Evolutionary conservation across 768 basidiomycete genomes (phyloP).

Genomic region (Russula ochroleuca): DNA sequence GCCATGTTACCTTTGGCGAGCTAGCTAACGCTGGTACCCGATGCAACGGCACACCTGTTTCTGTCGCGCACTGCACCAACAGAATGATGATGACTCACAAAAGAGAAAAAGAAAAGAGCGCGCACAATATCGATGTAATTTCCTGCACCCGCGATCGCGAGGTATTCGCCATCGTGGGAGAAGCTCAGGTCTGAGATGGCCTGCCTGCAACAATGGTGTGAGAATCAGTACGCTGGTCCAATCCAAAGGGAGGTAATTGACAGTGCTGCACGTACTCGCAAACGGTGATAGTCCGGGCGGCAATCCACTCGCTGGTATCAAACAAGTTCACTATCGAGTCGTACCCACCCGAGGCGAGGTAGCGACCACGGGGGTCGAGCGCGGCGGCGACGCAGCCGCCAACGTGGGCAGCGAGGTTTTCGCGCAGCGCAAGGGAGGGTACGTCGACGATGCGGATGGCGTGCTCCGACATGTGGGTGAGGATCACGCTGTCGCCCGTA

Average conservation of each 20-base stretch:
- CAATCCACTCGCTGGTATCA: constrained; percentile 77
- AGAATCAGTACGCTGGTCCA: not conserved
- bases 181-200: constrained; percentile 71
- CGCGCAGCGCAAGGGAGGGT: constrained; percentile 54
- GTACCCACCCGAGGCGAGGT: constrained; percentile 73
- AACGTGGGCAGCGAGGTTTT: constrained; percentile 69
- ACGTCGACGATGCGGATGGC: constrained; percentile 66
- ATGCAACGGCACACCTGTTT: constrained; percentile 69
- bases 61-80: constrained; percentile 60
- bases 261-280: constrained; percentile 61
- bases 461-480: constrained; percentile 60
- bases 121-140: constrained; percentile 73
- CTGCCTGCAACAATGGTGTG: constrained; percentile 41
- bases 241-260: not conserved
- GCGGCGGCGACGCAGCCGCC: constrained; percentile 75
- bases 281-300: constrained; percentile 65
- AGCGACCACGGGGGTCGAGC: constrained; percentile 75
- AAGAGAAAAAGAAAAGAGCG: not conserved
- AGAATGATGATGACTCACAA: not conserved
- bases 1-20: constrained; percentile 76
- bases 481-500: constrained; percentile 63
- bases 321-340: constrained; percentile 84
- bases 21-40: constrained; percentile 69
- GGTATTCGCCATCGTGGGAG: constrained; percentile 78
- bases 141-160: constrained; percentile 70